These are phyloP conservation scores for Orbilia brochopaga DNA, from an alignment of 2,329 filamentous ascomycete genomes.

Conservation along the genomic window DNA sequence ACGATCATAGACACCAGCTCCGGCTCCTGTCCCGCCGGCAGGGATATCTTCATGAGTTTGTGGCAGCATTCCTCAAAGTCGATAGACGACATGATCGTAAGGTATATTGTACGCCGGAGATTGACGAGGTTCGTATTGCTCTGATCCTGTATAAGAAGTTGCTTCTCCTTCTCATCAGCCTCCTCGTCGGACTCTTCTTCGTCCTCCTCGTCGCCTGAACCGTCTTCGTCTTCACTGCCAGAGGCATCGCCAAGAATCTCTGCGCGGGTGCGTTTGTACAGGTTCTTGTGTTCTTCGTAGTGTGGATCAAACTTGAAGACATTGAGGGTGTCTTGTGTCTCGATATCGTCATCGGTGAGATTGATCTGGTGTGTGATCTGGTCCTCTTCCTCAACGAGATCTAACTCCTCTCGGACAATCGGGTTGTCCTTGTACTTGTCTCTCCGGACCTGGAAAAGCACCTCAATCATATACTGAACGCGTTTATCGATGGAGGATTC, in stretches of 20 bases:
- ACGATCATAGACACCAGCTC: conserved; percentile 97
- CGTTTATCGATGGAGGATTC: conserved; percentile 97
- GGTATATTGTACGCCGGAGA: conserved; percentile 88
- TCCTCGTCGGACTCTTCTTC: conserved; percentile 73
- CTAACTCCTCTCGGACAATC: conserved; percentile 86
- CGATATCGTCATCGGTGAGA: conserved; percentile 76
- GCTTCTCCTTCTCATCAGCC: conserved; percentile 77
- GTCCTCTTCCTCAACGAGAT: conserved; percentile 95
- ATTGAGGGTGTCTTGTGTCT: conserved; percentile 85
- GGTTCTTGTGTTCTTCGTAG: conserved; percentile 87
- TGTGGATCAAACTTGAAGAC: conserved; percentile 93
- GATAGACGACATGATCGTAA: conserved; percentile 96
- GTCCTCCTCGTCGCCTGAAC: conserved; percentile 63
- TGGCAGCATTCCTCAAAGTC: conserved; percentile 97
- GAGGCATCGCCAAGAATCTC: conserved; percentile 95
- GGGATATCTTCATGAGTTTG: conserved; percentile 91
- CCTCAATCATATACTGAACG: conserved; percentile 99
- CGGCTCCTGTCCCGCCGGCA: conserved; percentile 83
- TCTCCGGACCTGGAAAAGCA: conserved; percentile 93
- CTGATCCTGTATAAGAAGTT: conserved; percentile 96
- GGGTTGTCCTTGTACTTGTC: conserved; percentile 96
- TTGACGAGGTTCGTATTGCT: conserved; percentile 95
- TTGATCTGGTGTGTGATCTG: conserved; percentile 90
- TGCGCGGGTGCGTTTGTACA: conserved; percentile 86
- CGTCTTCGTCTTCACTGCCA: conserved; percentile 75